These are phyloP conservation scores for Xylona heveae DNA, from an alignment of 495 filamentous ascomycete species.

Conservation along the genomic window DNA sequence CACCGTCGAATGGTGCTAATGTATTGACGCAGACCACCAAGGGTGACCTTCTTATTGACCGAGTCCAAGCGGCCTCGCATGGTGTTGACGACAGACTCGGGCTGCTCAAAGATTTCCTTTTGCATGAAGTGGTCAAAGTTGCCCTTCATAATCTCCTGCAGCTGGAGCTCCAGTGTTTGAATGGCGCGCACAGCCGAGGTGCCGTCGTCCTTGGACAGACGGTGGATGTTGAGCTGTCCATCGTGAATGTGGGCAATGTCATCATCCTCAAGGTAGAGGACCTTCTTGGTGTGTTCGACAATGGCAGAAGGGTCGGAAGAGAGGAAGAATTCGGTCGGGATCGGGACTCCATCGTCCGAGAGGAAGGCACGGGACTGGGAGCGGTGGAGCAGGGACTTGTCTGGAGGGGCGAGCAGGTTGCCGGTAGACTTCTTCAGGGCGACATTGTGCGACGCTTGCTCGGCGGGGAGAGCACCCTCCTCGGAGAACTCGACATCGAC, in stretches of 20 bases:
- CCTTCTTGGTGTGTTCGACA: conserved; percentile 99
- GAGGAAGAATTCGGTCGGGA: conserved; percentile 97
- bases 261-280: conserved; percentile 96
- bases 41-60: conserved; percentile 78
- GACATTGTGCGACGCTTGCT: conserved; percentile 89
- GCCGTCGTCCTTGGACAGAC: conserved; percentile 87
- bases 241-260: conserved; percentile 99
- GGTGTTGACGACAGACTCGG: conserved; percentile 96
- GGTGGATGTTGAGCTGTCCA: conserved; percentile 95
- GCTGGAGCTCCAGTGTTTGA: conserved; percentile 92
- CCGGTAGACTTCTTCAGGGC: conserved; percentile 65
- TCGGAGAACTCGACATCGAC: conserved; percentile 95
- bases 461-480: conserved; percentile 69
- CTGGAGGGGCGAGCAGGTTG: conserved; percentile 48
- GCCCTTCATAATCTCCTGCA: conserved; percentile 99
- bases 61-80: conserved; percentile 96
- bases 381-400: conserved; percentile 93
- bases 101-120: conserved; percentile 99
- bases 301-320: conserved; percentile 97
- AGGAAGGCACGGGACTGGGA: conserved; percentile 97
- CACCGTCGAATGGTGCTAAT: conserved; percentile 91
- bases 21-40: conserved; percentile 89
- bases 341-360: conserved; percentile 89
- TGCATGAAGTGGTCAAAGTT: conserved; percentile 99
- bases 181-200: conserved; percentile 92